A percentile compares a stretch with the other conserved stretches of the same genome.
These are phyloP conservation scores for Calonectria ilicicola DNA, from an alignment of 2,329 filamentous ascomycete genomes.

Conservation along the genomic window DNA sequence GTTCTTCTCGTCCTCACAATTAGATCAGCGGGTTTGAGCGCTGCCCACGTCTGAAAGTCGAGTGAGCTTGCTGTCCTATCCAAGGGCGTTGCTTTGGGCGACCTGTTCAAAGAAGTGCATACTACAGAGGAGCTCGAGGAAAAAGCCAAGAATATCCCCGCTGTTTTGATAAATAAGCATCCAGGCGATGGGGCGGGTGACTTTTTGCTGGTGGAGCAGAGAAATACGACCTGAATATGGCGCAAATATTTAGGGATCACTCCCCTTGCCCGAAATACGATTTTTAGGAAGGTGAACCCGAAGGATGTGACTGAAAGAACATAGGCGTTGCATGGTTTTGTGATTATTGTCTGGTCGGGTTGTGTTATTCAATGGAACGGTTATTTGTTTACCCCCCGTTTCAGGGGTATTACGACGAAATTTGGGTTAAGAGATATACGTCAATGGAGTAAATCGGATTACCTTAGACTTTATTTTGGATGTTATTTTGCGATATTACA, in stretches of 20 bases:
- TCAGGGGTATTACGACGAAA: not conserved
- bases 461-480: too few species aligned
- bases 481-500: not conserved
- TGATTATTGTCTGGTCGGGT: not conserved
- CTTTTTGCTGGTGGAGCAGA: constrained; percentile 1
- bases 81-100: constrained; percentile 5
- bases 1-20: constrained; percentile 16
- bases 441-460: not conserved
- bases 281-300: not conserved
- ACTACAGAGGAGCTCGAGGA: constrained; percentile 10
- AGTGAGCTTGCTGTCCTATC: constrained; percentile 29
- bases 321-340: not conserved
- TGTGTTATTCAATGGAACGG: not conserved
- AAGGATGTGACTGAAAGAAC: too few species aligned
- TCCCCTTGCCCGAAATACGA: too few species aligned
- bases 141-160: constrained; percentile 8
- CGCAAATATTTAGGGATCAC: not conserved
- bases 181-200: not conserved
- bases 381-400: not conserved
- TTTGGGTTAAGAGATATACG: not conserved
- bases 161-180: not conserved
- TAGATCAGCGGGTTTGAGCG: not conserved
- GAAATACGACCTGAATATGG: not conserved
- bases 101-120: constrained; percentile 1
- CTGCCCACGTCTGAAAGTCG: constrained; percentile 23